phyloP scores from a whole-genome alignment of 2,329 filamentous ascomycete species.

The Podosphaera fusca region DNA sequence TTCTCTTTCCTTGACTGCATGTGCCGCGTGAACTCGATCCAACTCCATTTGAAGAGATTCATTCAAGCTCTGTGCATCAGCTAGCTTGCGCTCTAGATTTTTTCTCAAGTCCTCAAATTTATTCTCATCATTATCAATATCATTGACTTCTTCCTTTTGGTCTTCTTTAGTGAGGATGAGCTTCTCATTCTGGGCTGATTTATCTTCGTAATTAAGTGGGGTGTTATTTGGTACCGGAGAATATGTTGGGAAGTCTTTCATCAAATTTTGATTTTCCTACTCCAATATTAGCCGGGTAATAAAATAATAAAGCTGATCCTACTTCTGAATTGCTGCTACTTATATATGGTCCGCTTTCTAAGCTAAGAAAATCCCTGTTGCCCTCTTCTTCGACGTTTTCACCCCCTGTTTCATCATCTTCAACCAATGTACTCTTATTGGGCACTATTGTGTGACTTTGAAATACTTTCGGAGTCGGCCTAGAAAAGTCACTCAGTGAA shows the following conservation, averaged over 20 bases:
- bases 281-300: slow-evolving; percentile 6
- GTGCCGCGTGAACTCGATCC: slow-evolving; percentile 46
- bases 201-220: too few species aligned
- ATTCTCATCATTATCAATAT: slow-evolving; percentile 38
- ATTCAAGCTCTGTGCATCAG: slow-evolving; percentile 54
- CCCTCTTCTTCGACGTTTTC: slow-evolving; percentile 62
- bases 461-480: slow-evolving; percentile 69
- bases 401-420: slow-evolving; percentile 55
- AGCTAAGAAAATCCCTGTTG: slow-evolving; percentile 40
- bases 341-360: slow-evolving; percentile 22
- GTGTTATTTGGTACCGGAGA: too few species aligned
- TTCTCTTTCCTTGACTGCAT: slow-evolving; percentile 36
- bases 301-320: slow-evolving; percentile 6
- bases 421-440: slow-evolving; percentile 93
- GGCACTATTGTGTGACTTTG: slow-evolving; percentile 92
- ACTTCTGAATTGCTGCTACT: slow-evolving; percentile 20
- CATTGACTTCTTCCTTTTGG: slow-evolving; percentile 29
- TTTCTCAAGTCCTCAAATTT: slow-evolving; percentile 44
- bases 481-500: slow-evolving; percentile 40
- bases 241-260: slow-evolving; percentile 33
- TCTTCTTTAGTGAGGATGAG: slow-evolving; percentile 18
- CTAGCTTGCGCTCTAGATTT: slow-evolving; percentile 49
- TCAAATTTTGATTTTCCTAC: slow-evolving; percentile 43
- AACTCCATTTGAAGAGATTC: slow-evolving; percentile 60
- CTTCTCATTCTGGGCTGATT: too few species aligned